phyloP scores from a whole-genome alignment of 225 moss, liverwort and hornwort species.

The Sphagnum tenellum region DNA sequence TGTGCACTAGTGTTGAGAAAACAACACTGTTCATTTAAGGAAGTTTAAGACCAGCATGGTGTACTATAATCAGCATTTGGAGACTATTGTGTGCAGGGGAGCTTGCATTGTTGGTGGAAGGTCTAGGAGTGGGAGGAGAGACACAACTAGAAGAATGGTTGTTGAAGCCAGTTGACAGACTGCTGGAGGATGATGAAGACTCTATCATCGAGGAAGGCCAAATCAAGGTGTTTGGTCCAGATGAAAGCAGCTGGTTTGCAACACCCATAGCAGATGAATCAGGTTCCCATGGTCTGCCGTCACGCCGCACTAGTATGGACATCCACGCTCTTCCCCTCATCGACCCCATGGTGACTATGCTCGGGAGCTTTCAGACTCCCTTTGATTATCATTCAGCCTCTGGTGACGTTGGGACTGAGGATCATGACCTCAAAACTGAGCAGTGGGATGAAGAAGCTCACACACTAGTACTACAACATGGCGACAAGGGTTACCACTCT shows the following conservation, averaged over 20 bases:
- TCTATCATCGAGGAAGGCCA: constrained; percentile 54
- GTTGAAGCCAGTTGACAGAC: constrained; percentile 67
- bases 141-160: constrained; percentile 82
- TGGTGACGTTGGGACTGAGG: constrained; percentile 23
- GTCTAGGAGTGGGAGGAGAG: constrained; percentile 55
- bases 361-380: constrained; percentile 66
- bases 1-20: no score
- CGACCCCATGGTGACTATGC: constrained; percentile 73
- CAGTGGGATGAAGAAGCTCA: constrained; percentile 75
- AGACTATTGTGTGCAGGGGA: constrained; percentile 38
- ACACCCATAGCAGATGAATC: constrained; percentile 71
- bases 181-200: constrained; percentile 37
- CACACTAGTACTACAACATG: constrained; percentile 13
- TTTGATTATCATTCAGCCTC: constrained; percentile 27
- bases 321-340: constrained; percentile 44
- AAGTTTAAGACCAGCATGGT: no score
- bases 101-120: constrained; percentile 87
- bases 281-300: constrained; percentile 31
- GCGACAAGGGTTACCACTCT: constrained; percentile 21
- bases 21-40: no score
- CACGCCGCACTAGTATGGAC: constrained; percentile 32
- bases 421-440: constrained; percentile 15
- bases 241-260: constrained; percentile 81
- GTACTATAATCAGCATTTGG: no score
- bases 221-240: constrained; percentile 64